Evolutionary conservation across 2,329 filamentous ascomycete genomes (phyloP).

Genomic region (Leptographium procerum): DNA sequence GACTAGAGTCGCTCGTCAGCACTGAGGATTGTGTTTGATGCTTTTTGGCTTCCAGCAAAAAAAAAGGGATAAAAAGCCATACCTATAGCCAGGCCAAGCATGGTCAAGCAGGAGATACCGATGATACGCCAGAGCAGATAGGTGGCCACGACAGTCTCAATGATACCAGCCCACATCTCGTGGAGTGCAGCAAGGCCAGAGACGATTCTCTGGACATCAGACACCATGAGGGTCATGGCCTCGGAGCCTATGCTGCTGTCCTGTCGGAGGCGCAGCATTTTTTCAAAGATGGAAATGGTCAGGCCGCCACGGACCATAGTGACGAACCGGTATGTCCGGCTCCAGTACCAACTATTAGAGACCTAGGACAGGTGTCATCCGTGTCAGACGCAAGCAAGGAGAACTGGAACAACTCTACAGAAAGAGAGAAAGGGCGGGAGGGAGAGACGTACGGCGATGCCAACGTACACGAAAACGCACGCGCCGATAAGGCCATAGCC

Average conservation of each 20-base stretch:
- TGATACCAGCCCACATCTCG: not conserved
- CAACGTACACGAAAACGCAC: not conserved
- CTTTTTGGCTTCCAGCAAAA: too few relatives aligned
- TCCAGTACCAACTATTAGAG: constrained; percentile 6
- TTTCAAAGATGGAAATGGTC: constrained; percentile 2
- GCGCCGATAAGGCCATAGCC: constrained; percentile 8
- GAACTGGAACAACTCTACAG: too few relatives aligned
- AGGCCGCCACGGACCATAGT: constrained; percentile 4
- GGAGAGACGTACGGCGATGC: constrained; percentile 5
- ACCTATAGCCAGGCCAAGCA: not conserved
- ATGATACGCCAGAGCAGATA: not conserved
- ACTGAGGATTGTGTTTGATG: not conserved
- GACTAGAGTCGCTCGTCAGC: not conserved
- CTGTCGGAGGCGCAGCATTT: not conserved
- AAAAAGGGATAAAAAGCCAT: not conserved
- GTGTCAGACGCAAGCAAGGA: not conserved
- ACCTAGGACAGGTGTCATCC: not conserved
- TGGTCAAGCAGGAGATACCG: not conserved
- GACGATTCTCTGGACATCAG: not conserved
- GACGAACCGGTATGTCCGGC: constrained; percentile 1
- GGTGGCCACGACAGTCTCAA: not conserved
- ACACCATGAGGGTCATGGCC: not conserved
- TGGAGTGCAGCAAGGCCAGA: not conserved
- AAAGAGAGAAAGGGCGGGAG: too few relatives aligned
- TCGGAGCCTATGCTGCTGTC: not conserved